phyloP scores from a whole-genome alignment of 805 yeast species.

The Candida manassasensis region DNA sequence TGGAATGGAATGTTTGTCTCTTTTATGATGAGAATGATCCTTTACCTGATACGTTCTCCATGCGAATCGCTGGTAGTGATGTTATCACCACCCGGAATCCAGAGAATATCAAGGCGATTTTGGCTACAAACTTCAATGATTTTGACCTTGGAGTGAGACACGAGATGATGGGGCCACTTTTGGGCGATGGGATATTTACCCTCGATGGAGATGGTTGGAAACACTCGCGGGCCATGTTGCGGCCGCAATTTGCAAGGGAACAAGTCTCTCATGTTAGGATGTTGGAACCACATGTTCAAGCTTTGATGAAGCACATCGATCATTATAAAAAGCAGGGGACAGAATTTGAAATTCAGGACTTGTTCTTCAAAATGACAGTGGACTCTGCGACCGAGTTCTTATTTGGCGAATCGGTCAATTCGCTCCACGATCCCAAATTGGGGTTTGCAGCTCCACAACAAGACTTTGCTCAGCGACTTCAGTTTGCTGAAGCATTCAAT shows the following conservation, averaged over 20 bases:
- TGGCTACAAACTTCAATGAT: slow-evolving; percentile 37
- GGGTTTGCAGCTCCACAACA: slow-evolving; percentile 10
- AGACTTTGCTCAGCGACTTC: slow-evolving; percentile 23
- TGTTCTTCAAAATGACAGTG: slow-evolving; percentile 31
- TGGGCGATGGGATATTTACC: slow-evolving; percentile 39
- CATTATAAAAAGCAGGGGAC: slow-evolving; percentile 15
- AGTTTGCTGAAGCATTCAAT: slow-evolving; percentile 27
- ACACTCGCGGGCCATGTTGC: slow-evolving; percentile 31
- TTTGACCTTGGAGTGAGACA: slow-evolving; percentile 32
- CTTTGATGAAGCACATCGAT: slow-evolving; percentile 21
- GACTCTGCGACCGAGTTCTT: slow-evolving; percentile 40
- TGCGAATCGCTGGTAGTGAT: slow-evolving; percentile 14
- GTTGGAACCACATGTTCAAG: slow-evolving; percentile 29
- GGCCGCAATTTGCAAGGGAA: slow-evolving; percentile 39
- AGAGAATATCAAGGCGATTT: slow-evolving; percentile 33
- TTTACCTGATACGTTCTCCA: slow-evolving; percentile 7
- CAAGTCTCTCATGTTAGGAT: slow-evolving; percentile 31
- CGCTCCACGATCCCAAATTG: slow-evolving; percentile 21
- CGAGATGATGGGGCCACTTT: slow-evolving; percentile 25
- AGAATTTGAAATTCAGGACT: slow-evolving; percentile 29
- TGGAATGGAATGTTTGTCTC: slow-evolving; percentile 11
- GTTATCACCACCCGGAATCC: slow-evolving; percentile 29
- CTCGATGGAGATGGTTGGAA: slow-evolving; percentile 39
- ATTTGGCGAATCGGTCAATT: slow-evolving; percentile 34
- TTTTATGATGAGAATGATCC: slow-evolving; percentile 10